Base-by-base conservation (phyloP, 768 basidiomycete genomes). In the Auriscalpium microsporum region DNA sequence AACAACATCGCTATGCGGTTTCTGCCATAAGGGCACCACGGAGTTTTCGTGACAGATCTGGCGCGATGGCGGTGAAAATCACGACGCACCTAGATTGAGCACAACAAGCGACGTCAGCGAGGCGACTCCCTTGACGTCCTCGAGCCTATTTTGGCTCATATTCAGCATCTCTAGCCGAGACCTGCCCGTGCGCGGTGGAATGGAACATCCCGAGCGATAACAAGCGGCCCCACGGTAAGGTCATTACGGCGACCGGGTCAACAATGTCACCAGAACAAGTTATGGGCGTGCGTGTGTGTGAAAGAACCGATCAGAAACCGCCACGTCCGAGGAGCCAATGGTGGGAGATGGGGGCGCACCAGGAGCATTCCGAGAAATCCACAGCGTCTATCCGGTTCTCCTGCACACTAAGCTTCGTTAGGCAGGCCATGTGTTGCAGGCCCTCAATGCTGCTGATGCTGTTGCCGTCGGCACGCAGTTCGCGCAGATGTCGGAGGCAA, bases 381-480 rank as follows among this genome's bases (percentile, higher is more conserved):
- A 89, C 64, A 48, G 69, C 73, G 58, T 72, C 67, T 54, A 97
- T 78, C 53, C 71, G 65, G 71, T 97, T 97, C 35, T 81, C 81
- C 67, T 85, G 81, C 57, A 92, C 70, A 63, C 88, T 91, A 55
- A 98, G 75, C 71, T 91, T 90, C 64, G 86, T 79, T 28, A 99
- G 82, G 17, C 83, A 80, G 62, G 89, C 87, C 75, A 97, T 79
- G 56, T 75, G 75, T 65, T 87, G 79, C 46, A 99, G 72, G 1
- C 94, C 93, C 44, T 86, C 83, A 14, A 91, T 63, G 65, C 77
- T 82, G 16, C 68, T 71, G 60, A 99, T 86, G 66, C 75, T 77
- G 72, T 97, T 98, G 51, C 82, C 80, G 66, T 98, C 92, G n/a
- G 89, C 88, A 54, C 82, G 86, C 53, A 99, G 80, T 67, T 97